Evolutionary conservation across 768 basidiomycete genomes (phyloP), one percentile per base, ranked within the genome.

Genomic region (Pleurotus salmoneostramineus): DNA sequence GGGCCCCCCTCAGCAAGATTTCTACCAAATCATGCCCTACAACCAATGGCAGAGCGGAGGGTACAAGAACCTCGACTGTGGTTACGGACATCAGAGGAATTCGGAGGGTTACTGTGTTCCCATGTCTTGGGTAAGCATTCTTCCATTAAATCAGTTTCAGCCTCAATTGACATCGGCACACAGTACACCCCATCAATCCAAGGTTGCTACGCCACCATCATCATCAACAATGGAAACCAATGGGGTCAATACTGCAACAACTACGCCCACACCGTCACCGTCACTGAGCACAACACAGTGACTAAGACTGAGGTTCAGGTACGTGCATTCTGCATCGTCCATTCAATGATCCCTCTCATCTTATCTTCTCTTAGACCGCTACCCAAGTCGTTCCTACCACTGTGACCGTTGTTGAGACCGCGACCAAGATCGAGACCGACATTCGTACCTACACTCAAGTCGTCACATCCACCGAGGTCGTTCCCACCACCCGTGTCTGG

Each of bases 401-500:
- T 62, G 67, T 77, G 50, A 77, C 74, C 3, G 68, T 74, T 65
- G 65, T 68, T 50, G 66, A 76, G 66, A 79, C 74, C 0, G 21
- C 62, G 47, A 65, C 71, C 37, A 60, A 68, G 37, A 72, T 72
- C 15, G 58, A 69, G 56, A 71, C 70, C 17, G 76, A 80, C 69
- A 80, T 77, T n/a, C 61, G 75, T 64, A 69, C 66, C 37, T 65
- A 74, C 60, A 80, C 77, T 8, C 63, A 67, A 58, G 70, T 82
- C 52, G 70, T 75, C 63, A 85, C 84, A 2, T 81, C 80, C 5
- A 74, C 81, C 21, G 69, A 83, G 68, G 70, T 81, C 35, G 72
- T 83, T 44, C 85, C 85, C 48, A 88, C 87, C 31, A 88, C 85
- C 10, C 78, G 80, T 48, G 77, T 87, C 49, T 88, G 80, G 79